Conservation (phyloP, 176 grass and related monocot genomes). For the Avena eriantha region DNA sequence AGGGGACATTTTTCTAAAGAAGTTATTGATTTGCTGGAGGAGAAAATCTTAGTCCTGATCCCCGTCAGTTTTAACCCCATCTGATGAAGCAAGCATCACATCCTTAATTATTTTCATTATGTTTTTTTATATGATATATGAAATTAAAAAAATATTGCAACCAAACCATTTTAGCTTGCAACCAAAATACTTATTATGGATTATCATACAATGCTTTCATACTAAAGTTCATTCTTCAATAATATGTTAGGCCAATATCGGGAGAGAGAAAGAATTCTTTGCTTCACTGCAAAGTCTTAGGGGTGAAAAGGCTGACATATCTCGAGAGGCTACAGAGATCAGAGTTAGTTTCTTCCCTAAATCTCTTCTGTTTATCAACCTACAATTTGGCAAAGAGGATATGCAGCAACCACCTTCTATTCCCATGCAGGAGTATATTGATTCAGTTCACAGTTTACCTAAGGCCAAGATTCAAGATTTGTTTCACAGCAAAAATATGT, state of each 20-base stretch:
- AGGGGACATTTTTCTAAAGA: neutral
- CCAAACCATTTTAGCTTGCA: slow-evolving; percentile 4
- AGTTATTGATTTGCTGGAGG: neutral
- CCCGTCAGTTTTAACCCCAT: neutral
- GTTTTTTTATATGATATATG: slow-evolving; percentile 1
- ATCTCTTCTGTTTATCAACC: slow-evolving; percentile 11
- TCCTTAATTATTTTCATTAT: neutral
- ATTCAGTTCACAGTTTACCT: slow-evolving; percentile 55
- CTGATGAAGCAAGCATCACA: neutral
- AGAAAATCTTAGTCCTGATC: neutral
- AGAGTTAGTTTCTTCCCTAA: slow-evolving; percentile 46
- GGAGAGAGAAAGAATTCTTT: slow-evolving; percentile 57
- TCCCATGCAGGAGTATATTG: slow-evolving; percentile 56
- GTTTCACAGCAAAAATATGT: slow-evolving; percentile 61
- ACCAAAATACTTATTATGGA: slow-evolving; percentile 19
- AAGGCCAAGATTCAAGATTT: slow-evolving; percentile 60
- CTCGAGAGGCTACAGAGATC: slow-evolving; percentile 64
- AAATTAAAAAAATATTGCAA: neutral
- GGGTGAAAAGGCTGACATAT: slow-evolving; percentile 58
- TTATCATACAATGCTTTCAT: neutral
- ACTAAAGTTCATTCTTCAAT: slow-evolving; percentile 33
- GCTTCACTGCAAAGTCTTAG: slow-evolving; percentile 66
- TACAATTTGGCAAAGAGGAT: neutral
- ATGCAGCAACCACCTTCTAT: neutral
- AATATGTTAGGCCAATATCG: slow-evolving; percentile 60